phyloP scores from a whole-genome alignment of 495 filamentous ascomycete genomes.

The Parathielavia hyrcaniae region DNA sequence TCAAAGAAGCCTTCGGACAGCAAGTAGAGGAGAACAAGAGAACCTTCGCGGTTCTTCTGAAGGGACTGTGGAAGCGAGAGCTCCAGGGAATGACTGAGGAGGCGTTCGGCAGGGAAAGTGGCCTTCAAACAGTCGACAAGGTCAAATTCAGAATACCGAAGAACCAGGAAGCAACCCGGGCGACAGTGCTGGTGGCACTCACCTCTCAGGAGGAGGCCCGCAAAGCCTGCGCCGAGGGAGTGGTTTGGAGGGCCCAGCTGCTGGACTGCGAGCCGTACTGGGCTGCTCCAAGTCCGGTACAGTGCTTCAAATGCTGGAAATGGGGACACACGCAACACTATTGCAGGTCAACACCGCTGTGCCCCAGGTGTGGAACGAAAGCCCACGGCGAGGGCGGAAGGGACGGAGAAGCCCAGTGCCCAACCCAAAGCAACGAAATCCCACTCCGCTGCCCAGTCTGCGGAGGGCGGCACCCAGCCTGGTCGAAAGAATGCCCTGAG shows the following conservation, averaged over 20 bases:
- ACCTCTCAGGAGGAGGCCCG: background rate
- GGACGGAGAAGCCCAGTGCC: background rate
- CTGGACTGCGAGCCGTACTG: slow-evolving; percentile 7
- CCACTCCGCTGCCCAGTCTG: background rate
- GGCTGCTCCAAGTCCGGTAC: background rate
- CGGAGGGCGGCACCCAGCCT: background rate
- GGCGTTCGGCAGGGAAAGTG: background rate
- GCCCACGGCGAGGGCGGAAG: background rate
- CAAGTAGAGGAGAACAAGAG: no score
- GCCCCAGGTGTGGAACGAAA: background rate
- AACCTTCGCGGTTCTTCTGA: no score
- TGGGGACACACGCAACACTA: background rate
- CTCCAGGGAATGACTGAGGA: no score
- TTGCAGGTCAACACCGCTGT: background rate
- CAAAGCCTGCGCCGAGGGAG: background rate
- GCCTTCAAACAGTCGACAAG: background rate
- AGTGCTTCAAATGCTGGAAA: slow-evolving; percentile 11
- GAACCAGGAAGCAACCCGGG: background rate
- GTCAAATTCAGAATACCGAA: background rate
- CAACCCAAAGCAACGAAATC: background rate
- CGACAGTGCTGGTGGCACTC: background rate
- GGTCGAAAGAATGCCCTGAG: background rate
- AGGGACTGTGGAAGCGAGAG: no score
- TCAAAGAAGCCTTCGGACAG: no score
- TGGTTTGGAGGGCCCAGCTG: slow-evolving; percentile 8